Percentiles rank a stretch among this genome's conserved stretches.
These are phyloP conservation scores for Pestalotiopsis fici DNA, from an alignment of 2,329 filamentous ascomycete genomes.

Conservation along the genomic window DNA sequence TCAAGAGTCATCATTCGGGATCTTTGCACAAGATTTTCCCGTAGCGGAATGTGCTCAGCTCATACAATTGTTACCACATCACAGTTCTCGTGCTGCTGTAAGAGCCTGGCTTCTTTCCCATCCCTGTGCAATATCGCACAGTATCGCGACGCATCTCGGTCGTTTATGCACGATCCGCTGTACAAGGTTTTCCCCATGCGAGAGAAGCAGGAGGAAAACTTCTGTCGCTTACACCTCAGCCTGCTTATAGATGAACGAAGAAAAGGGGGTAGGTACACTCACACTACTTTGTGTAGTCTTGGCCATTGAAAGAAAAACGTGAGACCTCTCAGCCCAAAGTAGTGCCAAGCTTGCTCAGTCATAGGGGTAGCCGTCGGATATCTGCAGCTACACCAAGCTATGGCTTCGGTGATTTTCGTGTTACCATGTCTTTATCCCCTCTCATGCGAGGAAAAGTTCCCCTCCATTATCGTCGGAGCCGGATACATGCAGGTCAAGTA, in stretches of 20 bases:
- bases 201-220: not conserved
- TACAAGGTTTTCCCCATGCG: not conserved
- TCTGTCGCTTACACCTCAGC: not conserved
- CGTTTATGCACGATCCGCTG: not conserved
- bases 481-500: conserved; percentile 29
- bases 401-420: conserved; percentile 20
- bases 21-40: not conserved
- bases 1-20: not conserved
- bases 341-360: not conserved
- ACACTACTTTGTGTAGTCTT: not conserved
- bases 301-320: not conserved
- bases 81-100: not conserved
- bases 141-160: not conserved
- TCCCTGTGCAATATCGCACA: not conserved
- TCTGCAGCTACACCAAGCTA: conserved; percentile 15
- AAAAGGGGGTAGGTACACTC: not conserved
- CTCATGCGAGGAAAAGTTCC: conserved; percentile 23
- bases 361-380: conserved; percentile 17
- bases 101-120: not conserved
- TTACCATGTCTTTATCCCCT: conserved; percentile 16
- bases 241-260: not conserved
- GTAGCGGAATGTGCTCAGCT: not conserved
- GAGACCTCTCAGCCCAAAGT: not conserved
- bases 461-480: conserved; percentile 29
- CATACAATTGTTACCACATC: not conserved